Base-by-base conservation (phyloP, 495 filamentous ascomycete species). In the Annulohypoxylon nitens region DNA sequence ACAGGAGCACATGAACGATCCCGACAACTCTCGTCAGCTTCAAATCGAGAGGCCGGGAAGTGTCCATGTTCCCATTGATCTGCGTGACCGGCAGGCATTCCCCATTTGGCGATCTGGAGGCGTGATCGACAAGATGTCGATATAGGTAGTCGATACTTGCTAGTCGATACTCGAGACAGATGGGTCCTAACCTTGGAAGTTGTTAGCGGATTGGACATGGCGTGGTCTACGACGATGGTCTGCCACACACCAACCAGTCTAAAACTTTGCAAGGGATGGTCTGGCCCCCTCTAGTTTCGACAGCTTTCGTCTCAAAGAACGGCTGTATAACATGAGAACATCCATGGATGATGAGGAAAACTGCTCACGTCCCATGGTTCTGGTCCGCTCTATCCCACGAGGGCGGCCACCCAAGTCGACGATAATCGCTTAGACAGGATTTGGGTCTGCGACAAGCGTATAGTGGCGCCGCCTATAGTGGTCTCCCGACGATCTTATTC, bases 181-280 rank as follows among this genome's bases (percentile, higher is more conserved):
- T 61, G 62, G 69, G 71, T 25, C 60, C 69, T 61, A 60, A 39
- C 8, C 9, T 9, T 12, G 8, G 11, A 39, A 65, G 62, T 69
- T 45, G 62, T 37, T 62, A 61, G 50, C 50, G 30, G 30, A 36
- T 26, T 51, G 36, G 51, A 58, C 30, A 30, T 60, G 63, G 48
- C 57, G 62, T 57, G 55, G 67, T 54, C 57, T 61, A 67, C 57
- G 67, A 70, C 62, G 67, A 30, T 30, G 5, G 7, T 23, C 67
- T 75, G 67, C 72, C 72, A 75, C 71, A 74, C 66, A 62, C 59
- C 20, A 70, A 64, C 67, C 63, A 70, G 63, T 64, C 67, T 70
- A 70, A 74, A 70, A 67, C 72, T 54, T 59, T 53, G 54, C 66
- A 62, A 70, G 62, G 63, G 62, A 67, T 37, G 67, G 64, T 48